Base-by-base conservation (phyloP, 805 yeast genomes). In the Candida montana region DNA sequence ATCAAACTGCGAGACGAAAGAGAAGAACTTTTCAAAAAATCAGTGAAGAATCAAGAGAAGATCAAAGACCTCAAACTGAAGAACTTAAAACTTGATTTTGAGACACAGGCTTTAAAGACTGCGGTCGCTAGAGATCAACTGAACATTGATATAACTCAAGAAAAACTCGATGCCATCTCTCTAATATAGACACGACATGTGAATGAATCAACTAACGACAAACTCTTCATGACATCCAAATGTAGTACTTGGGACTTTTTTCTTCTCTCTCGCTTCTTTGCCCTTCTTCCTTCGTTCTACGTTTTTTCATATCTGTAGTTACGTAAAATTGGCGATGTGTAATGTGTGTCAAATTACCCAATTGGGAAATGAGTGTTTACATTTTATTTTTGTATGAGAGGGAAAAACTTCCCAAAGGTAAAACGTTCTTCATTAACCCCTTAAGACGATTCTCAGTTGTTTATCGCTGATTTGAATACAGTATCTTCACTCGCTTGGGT, bases 121-220 rank as follows among this genome's bases (percentile, higher is more conserved):
- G 59, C 56, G 30, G 51, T 53, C 11, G 57, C 52, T 15, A 59
- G 58, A 39, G 66, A 64, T 38, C 49, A 57, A 7, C 34, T 65
- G 31, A 64, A 61, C 37, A 64, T 62, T 2, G 58, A 57, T 13
- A 40, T 55, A 13, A 62, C 71, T 1, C 65, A 62, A 40, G 69
- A 64, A 26, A 62, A 59, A 29, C 44, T 63, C 37, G 64, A 63
- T 42, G 46, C 58, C 4, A 45, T 55, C 13, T 44, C 59, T 21
- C 48, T 57, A 24, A 30, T 47, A 9, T 47, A 31, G 31, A 27
- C 30, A 33, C 5, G 24, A 19, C 15, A 33, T 33, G n/a, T 15
- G 6, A 32, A 6, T 21, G 6, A 6, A 21, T 9, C 6, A 21
- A 7, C 24, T 21, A 21, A 21, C 9, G 24, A 31, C 24, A 8